A percentile compares a stretch with the other conserved stretches of the same genome.
These are phyloP conservation scores for Anethum foeniculum DNA, from an alignment of 140 eudicot genomes.

Conservation along the genomic window DNA sequence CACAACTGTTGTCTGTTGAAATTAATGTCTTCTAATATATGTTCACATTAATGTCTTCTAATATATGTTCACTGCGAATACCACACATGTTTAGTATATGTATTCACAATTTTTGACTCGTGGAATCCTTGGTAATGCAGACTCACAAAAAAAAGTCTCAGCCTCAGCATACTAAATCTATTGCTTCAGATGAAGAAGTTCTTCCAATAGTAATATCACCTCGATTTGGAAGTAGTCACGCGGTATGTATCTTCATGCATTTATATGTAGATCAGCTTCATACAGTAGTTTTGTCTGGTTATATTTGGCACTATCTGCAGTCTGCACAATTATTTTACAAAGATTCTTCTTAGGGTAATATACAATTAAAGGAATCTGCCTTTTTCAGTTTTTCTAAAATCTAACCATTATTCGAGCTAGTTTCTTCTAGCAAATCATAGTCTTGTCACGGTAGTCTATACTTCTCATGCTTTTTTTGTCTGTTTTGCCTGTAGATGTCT, in stretches of 20 bases:
- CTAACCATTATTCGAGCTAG: not conserved
- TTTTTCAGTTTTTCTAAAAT: too few species aligned
- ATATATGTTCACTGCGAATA: not conserved
- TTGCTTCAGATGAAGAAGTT: constrained; percentile 29
- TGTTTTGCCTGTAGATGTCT: not conserved
- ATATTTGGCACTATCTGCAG: not conserved
- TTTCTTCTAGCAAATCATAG: not conserved
- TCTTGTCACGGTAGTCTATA: not conserved
- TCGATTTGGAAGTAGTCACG: constrained; percentile 71
- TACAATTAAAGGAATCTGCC: not conserved
- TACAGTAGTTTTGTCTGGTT: not conserved
- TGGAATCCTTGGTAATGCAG: constrained; percentile 27
- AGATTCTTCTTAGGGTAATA: not conserved
- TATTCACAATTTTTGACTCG: not conserved
- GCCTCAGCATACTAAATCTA: constrained; percentile 20
- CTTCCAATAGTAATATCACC: constrained; percentile 56
- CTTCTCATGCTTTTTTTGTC: not conserved
- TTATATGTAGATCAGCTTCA: not conserved
- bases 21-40: not conserved
- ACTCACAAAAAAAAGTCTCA: constrained; percentile 71
- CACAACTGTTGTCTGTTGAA: not conserved
- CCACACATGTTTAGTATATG: not conserved
- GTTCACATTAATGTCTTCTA: too few species aligned
- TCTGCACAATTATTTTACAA: not conserved
- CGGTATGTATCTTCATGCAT: constrained; percentile 41